Evolutionary conservation across 148 eudicot species (phyloP), one percentile per base, ranked within the genome.

Genomic region (Vaccinium vitisidaea): DNA sequence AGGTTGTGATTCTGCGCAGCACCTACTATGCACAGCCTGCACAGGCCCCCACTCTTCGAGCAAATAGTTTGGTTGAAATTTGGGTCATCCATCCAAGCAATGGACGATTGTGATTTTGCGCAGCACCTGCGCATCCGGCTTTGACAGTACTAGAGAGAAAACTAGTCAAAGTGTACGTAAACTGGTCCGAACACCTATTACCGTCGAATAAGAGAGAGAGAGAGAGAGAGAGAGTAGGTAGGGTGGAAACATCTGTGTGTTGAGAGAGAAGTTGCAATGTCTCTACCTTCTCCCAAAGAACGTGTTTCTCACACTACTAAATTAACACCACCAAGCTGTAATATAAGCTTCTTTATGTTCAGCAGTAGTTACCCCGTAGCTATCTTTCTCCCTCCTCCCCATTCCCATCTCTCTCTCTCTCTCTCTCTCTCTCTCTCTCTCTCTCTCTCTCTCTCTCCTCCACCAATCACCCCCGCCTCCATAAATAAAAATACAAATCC

Each of bases 231-330:
- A 18, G 46, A 78, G 52, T 27, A 19, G 86, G 77, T 84, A 80
- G 13, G 86, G 77, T 78, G 86, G 86, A 50, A 50, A 13, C 86
- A 84, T 84, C 86, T 48, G 0, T 52, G 52, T 32, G 52, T 67
- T 50, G 30, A 36, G 52, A 32, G 50, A 30, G 77, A 30, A 30
- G 46, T 27, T 23, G 13, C 2, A 61, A 61, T 61, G 69, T 61
- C 27, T 36, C 25, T 23, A 80, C 70, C 63, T 21, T 36, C 70
- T 4, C 14, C 12, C n/a, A 30, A 8, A 74, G 71, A 16, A 69
- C 53, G 83, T 80, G 73, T 32, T 3, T 18, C 67, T 8, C 71
- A 80, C 75, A 30, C 75, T 25, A 70, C 14, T 6, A 6, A 50
- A 61, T 23, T 8, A 56, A 56, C 11, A 50, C 6, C 11, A 50